Percentiles rank a stretch among this genome's conserved stretches.
Conservation (phyloP, 768 basidiomycete genomes). For the Podaxis sp. region DNA sequence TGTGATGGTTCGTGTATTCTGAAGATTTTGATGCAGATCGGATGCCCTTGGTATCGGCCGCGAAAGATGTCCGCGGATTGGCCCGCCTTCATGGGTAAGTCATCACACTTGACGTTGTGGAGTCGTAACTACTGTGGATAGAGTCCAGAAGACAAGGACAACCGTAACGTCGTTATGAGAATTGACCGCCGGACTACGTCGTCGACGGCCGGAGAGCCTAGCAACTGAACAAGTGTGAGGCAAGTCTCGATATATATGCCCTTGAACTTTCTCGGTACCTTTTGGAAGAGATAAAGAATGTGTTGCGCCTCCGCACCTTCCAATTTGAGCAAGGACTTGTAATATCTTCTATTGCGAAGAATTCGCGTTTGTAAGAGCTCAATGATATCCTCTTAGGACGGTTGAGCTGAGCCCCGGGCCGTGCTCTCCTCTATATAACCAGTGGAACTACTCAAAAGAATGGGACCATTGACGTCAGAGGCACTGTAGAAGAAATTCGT, state of each 20-base stretch:
- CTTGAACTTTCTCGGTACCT: background rate
- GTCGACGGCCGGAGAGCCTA: background rate
- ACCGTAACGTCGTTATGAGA: background rate
- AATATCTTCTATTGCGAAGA: background rate
- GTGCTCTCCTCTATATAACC: background rate
- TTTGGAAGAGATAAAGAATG: background rate
- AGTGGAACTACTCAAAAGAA: background rate
- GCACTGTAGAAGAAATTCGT: background rate
- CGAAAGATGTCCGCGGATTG: constrained; percentile 27
- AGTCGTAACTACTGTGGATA: background rate
- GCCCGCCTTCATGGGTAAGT: background rate
- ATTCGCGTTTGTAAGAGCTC: background rate
- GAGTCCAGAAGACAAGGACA: background rate
- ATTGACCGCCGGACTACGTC: background rate
- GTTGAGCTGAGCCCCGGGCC: too few relatives aligned
- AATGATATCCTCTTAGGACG: background rate
- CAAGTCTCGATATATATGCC: background rate
- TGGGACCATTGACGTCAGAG: background rate
- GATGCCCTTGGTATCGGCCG: constrained; percentile 18
- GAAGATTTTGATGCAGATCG: constrained; percentile 22
- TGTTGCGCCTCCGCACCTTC: background rate
- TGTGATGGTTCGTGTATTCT: background rate
- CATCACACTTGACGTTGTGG: background rate
- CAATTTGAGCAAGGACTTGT: background rate
- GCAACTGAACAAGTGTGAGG: background rate